Percentiles rank a stretch among this genome's conserved stretches.
phyloP scores from a whole-genome alignment of 768 basidiomycete species.

The Agaricus sinodeliciosus region DNA sequence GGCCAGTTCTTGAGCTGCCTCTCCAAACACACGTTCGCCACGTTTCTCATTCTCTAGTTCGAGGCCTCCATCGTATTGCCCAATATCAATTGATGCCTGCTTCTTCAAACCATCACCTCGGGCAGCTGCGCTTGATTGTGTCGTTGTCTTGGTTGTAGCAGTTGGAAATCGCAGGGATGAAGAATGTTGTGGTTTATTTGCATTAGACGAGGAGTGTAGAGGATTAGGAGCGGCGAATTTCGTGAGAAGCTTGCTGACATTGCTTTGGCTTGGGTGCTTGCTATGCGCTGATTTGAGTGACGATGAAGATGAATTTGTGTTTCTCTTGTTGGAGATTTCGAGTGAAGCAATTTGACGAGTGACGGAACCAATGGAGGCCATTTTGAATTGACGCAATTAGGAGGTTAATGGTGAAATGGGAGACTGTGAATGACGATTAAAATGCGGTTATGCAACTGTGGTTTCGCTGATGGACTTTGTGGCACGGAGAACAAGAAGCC shows the following conservation, averaged over 20 bases:
- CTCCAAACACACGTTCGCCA: conserved; percentile 67
- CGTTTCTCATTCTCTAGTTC: conserved; percentile 81
- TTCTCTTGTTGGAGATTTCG: conserved; percentile 54
- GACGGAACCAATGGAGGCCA: conserved; percentile 48
- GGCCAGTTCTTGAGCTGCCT: conserved; percentile 75
- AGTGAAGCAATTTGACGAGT: conserved; percentile 66
- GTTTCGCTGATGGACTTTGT: background rate
- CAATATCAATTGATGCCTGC: conserved; percentile 59
- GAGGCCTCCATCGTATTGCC: conserved; percentile 94
- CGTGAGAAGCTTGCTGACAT: conserved; percentile 64
- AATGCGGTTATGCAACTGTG: background rate
- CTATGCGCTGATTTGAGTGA: conserved; percentile 27
- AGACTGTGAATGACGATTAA: background rate
- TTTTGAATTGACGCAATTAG: conserved; percentile 6
- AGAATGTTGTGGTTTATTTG: conserved; percentile 27
- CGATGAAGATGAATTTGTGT: conserved; percentile 23
- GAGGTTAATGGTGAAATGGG: background rate
- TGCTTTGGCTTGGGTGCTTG: conserved; percentile 54
- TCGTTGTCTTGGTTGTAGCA: conserved; percentile 6
- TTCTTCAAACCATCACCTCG: conserved; percentile 17
- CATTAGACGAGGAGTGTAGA: conserved; percentile 22
- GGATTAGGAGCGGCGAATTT: conserved; percentile 70
- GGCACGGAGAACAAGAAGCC: background rate
- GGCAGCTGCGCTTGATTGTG: conserved; percentile 11
- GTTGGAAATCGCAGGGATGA: conserved; percentile 39